A percentile compares a stretch with the other conserved stretches of the same genome.
These are phyloP conservation scores for Clarireedia sp. DNA, from an alignment of 2,329 filamentous ascomycete genomes.

Conservation along the genomic window DNA sequence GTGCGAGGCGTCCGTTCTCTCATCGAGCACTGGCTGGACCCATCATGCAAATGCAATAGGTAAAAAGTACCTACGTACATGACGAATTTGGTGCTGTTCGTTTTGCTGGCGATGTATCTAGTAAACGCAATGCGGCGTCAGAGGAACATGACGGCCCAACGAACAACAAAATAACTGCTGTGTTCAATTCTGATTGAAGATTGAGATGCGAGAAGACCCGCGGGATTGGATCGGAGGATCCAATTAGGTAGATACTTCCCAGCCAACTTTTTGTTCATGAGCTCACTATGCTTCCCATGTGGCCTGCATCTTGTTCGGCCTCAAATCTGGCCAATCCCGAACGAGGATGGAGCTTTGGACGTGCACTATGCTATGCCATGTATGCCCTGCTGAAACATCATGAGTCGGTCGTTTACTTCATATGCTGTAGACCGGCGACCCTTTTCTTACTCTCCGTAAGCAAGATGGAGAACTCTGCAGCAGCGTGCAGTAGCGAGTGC, in stretches of 20 bases:
- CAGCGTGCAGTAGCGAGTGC: background rate
- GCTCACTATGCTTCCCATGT: constrained; percentile 5
- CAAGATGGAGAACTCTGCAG: background rate
- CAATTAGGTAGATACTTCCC: background rate
- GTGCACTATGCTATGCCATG: background rate
- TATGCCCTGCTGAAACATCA: constrained; percentile 13
- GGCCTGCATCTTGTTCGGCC: constrained; percentile 1
- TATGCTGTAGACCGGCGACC: background rate
- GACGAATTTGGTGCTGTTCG: constrained; percentile 3
- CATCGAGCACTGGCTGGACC: constrained; percentile 1
- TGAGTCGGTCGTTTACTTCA: constrained; percentile 8
- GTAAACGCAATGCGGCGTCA: constrained; percentile 11
- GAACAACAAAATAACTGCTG: constrained; percentile 10
- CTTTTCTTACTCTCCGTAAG: background rate
- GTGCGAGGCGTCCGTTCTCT: background rate
- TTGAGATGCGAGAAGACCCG: constrained; percentile 4
- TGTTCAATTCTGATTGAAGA: constrained; percentile 13
- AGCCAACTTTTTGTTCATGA: constrained; percentile 7
- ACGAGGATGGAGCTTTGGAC: background rate
- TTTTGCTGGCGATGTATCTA: constrained; percentile 10
- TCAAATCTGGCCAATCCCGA: constrained; percentile 5
- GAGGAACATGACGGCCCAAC: constrained; percentile 10
- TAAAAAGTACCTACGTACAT: background rate
- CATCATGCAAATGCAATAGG: constrained; percentile 4
- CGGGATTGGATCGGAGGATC: constrained; percentile 3